Evolutionary conservation across 2,329 filamentous ascomycete species (phyloP).

Genomic region (Nigrospora osmanthi): DNA sequence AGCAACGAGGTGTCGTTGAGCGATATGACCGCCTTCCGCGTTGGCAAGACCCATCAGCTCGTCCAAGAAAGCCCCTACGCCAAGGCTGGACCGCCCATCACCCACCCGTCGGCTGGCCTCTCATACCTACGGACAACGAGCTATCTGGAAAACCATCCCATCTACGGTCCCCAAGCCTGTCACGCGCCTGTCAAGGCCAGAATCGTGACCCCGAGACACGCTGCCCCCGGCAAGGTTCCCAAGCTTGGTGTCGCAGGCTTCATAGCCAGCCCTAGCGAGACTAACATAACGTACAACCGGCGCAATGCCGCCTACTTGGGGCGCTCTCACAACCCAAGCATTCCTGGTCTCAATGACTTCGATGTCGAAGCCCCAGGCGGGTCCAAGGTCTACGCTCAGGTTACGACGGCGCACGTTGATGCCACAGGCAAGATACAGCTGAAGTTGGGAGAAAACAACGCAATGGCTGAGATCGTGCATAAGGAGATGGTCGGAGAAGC

Average conservation of each 20-base stretch:
- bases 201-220: constrained; percentile 36
- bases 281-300: constrained; percentile 27
- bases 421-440: constrained; percentile 42
- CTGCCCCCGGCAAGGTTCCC: constrained; percentile 18
- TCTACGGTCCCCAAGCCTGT: constrained; percentile 49
- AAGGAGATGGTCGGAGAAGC: constrained; percentile 6
- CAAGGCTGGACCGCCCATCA: constrained; percentile 46
- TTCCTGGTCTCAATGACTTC: constrained; percentile 26
- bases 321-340: constrained; percentile 15
- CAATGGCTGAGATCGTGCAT: constrained; percentile 15
- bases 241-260: constrained; percentile 50
- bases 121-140: constrained; percentile 51
- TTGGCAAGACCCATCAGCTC: constrained; percentile 15
- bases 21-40: constrained; percentile 5
- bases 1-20: constrained; percentile 4
- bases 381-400: constrained; percentile 44
- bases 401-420: constrained; percentile 35
- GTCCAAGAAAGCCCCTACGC: constrained; percentile 35
- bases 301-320: too few species aligned
- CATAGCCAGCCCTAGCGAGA: constrained; percentile 31
- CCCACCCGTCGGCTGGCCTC: constrained; percentile 54
- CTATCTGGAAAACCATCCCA: constrained; percentile 50
- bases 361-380: constrained; percentile 43
- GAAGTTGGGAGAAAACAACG: constrained; percentile 28
- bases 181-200: constrained; percentile 42